A percentile compares a stretch with the other conserved stretches of the same genome.
phyloP scores from a whole-genome alignment of 1,284 basidiomycete genomes.

The Fomitopsis palustris region DNA sequence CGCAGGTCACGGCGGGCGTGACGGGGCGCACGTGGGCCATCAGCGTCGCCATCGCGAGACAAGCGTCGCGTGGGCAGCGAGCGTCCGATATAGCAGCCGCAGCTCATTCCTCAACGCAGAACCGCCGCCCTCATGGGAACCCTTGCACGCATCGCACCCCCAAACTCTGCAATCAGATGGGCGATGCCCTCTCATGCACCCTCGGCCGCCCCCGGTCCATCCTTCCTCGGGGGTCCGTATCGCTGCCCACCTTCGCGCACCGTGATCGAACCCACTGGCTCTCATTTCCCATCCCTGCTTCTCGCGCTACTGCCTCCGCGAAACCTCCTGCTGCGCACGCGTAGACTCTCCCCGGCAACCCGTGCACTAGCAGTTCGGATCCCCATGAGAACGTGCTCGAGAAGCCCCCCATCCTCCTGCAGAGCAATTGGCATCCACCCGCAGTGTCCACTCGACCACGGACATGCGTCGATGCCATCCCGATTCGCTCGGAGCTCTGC shows the following conservation, averaged over 20 bases:
- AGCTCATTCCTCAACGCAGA: not conserved
- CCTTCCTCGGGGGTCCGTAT: not conserved
- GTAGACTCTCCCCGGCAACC: not conserved
- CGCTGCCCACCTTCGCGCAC: not conserved
- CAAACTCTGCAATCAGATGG: not conserved
- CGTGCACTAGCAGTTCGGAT: not conserved
- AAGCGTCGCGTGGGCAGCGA: not conserved
- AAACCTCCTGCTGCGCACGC: not conserved
- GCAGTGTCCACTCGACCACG: not conserved
- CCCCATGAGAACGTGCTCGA: not conserved
- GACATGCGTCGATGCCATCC: not conserved
- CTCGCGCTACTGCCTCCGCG: not conserved
- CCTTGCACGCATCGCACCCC: not conserved
- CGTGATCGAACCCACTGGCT: not conserved
- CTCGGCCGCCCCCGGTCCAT: not conserved
- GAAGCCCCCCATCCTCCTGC: not conserved
- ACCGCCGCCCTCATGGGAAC: not conserved
- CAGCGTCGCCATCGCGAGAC: conserved; percentile 1
- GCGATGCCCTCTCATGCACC: not conserved
- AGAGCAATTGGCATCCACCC: not conserved
- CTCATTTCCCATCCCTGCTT: not conserved
- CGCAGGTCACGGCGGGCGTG: not conserved
- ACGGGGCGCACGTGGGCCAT: not conserved
- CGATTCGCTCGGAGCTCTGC: not conserved
- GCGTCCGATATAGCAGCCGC: not conserved